Percentiles rank a stretch among this genome's conserved stretches.
phyloP scores from a whole-genome alignment of 2,329 filamentous ascomycete genomes.

The Microascus cirrosus region DNA sequence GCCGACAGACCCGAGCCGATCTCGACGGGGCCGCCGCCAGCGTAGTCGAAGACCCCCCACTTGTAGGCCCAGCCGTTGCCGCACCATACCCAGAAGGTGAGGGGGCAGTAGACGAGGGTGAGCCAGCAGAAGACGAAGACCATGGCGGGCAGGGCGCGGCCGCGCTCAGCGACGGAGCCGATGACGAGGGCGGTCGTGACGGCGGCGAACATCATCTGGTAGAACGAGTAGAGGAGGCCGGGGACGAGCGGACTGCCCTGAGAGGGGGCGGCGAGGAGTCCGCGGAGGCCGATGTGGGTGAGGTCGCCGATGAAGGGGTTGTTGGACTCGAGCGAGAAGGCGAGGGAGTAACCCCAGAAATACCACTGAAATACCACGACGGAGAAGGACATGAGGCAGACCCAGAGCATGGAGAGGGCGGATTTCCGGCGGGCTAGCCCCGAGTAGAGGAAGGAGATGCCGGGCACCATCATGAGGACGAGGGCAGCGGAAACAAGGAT shows the following conservation, averaged over 20 bases:
- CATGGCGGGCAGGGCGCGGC: constrained; percentile 85
- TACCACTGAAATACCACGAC: constrained; percentile 98
- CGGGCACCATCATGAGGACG: constrained; percentile 93
- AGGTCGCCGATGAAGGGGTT: constrained; percentile 91
- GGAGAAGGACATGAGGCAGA: constrained; percentile 86
- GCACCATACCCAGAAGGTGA: constrained; percentile 97
- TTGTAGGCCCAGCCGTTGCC: constrained; percentile 84
- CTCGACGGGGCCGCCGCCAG: constrained; percentile 93
- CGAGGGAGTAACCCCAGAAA: constrained; percentile 96
- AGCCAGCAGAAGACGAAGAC: constrained; percentile 96
- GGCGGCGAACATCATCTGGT: constrained; percentile 97
- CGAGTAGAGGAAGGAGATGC: constrained; percentile 94
- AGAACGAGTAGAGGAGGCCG: constrained; percentile 86
- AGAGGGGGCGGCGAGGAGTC: constrained; percentile 73
- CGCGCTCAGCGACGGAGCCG: constrained; percentile 87
- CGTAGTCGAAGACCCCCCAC: constrained; percentile 91
- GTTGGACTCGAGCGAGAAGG: constrained; percentile 70
- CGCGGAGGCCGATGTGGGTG: constrained; percentile 77
- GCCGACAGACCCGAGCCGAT: constrained; percentile 90
- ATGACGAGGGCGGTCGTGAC: constrained; percentile 75
- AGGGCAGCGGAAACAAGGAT: constrained; percentile 85
- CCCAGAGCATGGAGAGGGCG: constrained; percentile 93
- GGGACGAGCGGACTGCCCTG: constrained; percentile 82
- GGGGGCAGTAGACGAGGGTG: constrained; percentile 91
- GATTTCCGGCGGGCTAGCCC: constrained; percentile 97